These are phyloP conservation scores for Zygoascus flipseniorum DNA, from an alignment of 805 yeast genomes.

Conservation along the genomic window DNA sequence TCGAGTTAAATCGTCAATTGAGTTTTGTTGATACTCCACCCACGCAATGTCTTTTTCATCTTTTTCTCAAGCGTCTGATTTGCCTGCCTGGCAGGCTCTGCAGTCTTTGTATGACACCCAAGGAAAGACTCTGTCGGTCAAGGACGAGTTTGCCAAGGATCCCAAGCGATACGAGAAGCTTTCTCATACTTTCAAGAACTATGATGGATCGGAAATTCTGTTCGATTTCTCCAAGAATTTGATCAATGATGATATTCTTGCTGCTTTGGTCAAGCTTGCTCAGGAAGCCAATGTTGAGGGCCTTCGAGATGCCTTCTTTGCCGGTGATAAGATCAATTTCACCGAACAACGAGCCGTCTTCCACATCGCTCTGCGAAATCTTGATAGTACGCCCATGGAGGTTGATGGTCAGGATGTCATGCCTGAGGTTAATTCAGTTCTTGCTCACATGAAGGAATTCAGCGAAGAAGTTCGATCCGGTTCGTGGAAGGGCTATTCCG, in stretches of 20 bases:
- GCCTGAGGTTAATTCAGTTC: constrained; percentile 83
- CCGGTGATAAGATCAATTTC: constrained; percentile 87
- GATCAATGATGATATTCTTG: constrained; percentile 73
- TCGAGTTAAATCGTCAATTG: no score
- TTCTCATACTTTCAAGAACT: constrained; percentile 72
- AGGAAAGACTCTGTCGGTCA: constrained; percentile 66
- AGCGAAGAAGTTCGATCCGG: constrained; percentile 86
- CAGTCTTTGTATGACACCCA: constrained; percentile 58
- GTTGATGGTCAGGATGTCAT: constrained; percentile 89
- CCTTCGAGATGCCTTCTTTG: constrained; percentile 85
- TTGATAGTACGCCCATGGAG: constrained; percentile 69
- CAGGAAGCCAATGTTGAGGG: constrained; percentile 81
- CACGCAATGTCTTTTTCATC: constrained; percentile 30
- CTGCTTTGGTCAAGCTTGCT: constrained; percentile 66
- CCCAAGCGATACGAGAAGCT: constrained; percentile 65
- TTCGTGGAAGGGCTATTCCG: constrained; percentile 94
- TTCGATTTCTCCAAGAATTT: constrained; percentile 95
- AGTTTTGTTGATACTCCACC: no score
- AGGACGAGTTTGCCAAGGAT: constrained; percentile 71
- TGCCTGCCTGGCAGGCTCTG: constrained; percentile 78
- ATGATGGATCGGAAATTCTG: constrained; percentile 78
- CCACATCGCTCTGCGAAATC: constrained; percentile 95
- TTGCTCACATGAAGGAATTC: constrained; percentile 95
- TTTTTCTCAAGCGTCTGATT: constrained; percentile 58
- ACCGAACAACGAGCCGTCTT: constrained; percentile 91